Base-by-base conservation (phyloP, 2,329 filamentous ascomycete genomes). In the Cordyceps javanica region DNA sequence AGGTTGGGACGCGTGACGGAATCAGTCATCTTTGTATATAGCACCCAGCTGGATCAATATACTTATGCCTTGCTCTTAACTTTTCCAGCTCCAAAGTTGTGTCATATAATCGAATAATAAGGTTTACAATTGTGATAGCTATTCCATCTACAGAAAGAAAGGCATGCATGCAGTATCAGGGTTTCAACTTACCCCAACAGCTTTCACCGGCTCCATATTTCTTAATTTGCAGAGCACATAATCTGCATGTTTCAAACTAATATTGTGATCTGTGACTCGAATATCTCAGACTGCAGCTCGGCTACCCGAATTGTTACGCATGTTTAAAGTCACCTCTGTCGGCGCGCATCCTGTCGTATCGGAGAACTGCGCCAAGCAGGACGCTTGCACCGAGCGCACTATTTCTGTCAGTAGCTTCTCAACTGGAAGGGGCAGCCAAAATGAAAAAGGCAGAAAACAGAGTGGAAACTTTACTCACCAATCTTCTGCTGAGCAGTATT, bases 401-500 rank as follows among this genome's bases (percentile, higher is more conserved):
- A 28, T 36, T 50, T 28, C 0, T 8, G 26, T 56, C 42, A 56
- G 44, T 34, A 39, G 48, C 19, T 25, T 16, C 0, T 3, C 13
- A 55, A 38, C 13, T 8, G 9, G 3, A 26, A 19, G 3, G 21
- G 7, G 4, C 38, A 11, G 30, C n/a, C n/a, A n/a, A n/a, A n/a
- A n/a, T n/a, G 55, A 19, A 60, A 26, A 6, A 30, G 8, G 16
- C 9, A 13, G 28, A 39, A 23, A 32, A 16, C 25, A 5, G 19
- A 45, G 10, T 7, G 28, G 28, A 28, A 58, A 51, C 64, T 60
- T 44, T 3, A 9, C 45, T 16, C 39, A 55, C 57, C 67, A 75
- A 55, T 73, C 69, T 48, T 72, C 67, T 0, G 69, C 66, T n/a
- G 63, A 69, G 36, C 68, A 71, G 46, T 67, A 73, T 56, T 71